Evolutionary conservation across 345 rosid species (phyloP).

Genomic region (Sonneratia alba): DNA sequence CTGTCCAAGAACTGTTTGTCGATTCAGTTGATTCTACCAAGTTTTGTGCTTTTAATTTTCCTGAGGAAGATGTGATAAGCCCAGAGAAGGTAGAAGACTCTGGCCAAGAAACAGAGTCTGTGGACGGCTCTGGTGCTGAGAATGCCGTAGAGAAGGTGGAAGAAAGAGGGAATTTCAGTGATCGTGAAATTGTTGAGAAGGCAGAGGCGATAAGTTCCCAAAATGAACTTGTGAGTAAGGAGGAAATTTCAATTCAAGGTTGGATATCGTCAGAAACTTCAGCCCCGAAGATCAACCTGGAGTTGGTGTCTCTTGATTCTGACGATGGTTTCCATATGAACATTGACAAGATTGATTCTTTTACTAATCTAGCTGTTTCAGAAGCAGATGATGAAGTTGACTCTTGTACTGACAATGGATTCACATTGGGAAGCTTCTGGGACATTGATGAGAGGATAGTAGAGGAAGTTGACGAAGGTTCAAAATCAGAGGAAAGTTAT

Average conservation of each 20-base stretch:
- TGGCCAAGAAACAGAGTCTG: neutral
- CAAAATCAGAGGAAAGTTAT: neutral
- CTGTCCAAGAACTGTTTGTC: constrained; percentile 25
- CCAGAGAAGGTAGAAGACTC: constrained; percentile 3
- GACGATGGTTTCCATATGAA: neutral
- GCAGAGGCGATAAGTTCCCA: neutral
- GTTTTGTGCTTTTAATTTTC: neutral
- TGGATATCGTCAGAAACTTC: neutral
- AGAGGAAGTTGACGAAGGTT: constrained; percentile 5
- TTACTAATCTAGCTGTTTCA: neutral
- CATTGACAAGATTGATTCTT: constrained; percentile 1
- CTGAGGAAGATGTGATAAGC: neutral
- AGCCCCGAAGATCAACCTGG: neutral
- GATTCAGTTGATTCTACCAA: constrained; percentile 5
- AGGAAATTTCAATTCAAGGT: neutral
- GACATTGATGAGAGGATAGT: neutral
- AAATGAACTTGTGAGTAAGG: constrained; percentile 15
- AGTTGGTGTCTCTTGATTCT: neutral
- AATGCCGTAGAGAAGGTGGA: constrained; percentile 7
- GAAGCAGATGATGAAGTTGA: neutral
- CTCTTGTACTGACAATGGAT: neutral
- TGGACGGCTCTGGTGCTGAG: neutral
- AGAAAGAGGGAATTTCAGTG: constrained; percentile 10
- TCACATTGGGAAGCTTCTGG: neutral
- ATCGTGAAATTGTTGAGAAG: constrained; percentile 8